Percentiles rank a stretch among this genome's conserved stretches.
These are phyloP conservation scores for Nidularia pulvinata DNA, from an alignment of 768 basidiomycete genomes.

Conservation along the genomic window DNA sequence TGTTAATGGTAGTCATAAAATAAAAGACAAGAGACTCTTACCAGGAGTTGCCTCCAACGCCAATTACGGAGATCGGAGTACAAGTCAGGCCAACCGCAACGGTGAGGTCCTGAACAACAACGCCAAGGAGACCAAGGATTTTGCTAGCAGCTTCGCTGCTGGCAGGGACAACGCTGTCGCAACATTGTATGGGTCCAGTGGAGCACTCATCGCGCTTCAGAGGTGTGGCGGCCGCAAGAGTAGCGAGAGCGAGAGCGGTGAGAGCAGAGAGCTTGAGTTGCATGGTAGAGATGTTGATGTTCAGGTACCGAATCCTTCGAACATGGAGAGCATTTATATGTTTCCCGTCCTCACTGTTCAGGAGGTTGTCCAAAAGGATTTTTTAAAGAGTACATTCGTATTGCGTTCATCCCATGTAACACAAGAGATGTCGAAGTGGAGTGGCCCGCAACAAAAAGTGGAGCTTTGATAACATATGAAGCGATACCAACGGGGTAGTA, in stretches of 20 bases:
- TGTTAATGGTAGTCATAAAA: too few species aligned
- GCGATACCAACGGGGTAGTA: too few species aligned
- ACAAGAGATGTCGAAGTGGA: too few species aligned
- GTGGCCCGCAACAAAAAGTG: too few species aligned
- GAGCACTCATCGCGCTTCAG: slow-evolving; percentile 7
- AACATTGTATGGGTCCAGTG: slow-evolving; percentile 24
- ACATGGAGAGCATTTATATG: not conserved
- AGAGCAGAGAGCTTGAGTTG: slow-evolving; percentile 8
- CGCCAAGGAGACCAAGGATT: slow-evolving; percentile 9
- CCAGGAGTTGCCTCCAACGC: too few species aligned
- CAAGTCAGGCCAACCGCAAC: slow-evolving; percentile 21
- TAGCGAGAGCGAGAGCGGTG: not conserved
- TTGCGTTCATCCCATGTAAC: too few species aligned
- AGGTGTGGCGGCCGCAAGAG: slow-evolving; percentile 16
- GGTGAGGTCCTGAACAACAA: slow-evolving; percentile 10
- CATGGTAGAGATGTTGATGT: slow-evolving; percentile 1
- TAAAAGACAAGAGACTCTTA: too few species aligned
- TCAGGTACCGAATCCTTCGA: not conserved
- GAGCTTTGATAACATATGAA: too few species aligned
- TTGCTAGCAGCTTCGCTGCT: not conserved
- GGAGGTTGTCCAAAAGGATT: too few species aligned
- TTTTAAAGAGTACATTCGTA: too few species aligned
- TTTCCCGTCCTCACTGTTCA: not conserved
- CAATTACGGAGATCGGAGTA: slow-evolving; percentile 17
- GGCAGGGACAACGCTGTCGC: slow-evolving; percentile 17